phyloP scores from a whole-genome alignment of 2,329 filamentous ascomycete species.

The Aspergillus sp. region DNA sequence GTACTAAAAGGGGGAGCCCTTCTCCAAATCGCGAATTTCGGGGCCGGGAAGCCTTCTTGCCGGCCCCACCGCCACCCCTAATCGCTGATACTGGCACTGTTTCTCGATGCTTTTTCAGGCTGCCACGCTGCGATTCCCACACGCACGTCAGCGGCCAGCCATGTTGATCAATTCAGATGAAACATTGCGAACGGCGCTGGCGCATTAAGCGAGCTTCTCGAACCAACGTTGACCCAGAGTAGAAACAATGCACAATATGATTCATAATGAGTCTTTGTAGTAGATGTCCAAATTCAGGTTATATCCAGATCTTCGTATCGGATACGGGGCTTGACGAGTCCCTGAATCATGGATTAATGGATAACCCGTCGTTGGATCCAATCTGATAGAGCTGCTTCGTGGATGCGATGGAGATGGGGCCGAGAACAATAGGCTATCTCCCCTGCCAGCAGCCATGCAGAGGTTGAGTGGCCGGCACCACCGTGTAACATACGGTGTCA shows the following conservation, averaged over 20 bases:
- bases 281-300: not conserved
- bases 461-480: not conserved
- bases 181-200: not conserved
- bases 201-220: not conserved
- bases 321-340: not conserved
- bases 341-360: not conserved
- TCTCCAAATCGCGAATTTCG: slow-evolving; percentile 10
- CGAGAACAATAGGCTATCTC: not conserved
- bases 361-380: not conserved
- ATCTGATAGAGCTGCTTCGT: not conserved
- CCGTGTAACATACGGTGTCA: not conserved
- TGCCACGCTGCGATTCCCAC: slow-evolving; percentile 4
- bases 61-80: slow-evolving; percentile 24
- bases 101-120: not conserved
- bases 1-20: not conserved
- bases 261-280: not conserved
- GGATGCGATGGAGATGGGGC: not conserved
- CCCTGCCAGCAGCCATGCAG: not conserved
- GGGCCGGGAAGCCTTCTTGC: slow-evolving; percentile 24
- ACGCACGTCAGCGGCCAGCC: slow-evolving; percentile 12
- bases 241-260: not conserved
- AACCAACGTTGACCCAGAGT: not conserved
- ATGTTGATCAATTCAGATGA: not conserved
- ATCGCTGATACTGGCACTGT: not conserved
- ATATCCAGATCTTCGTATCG: not conserved